phyloP scores from a whole-genome alignment of 495 filamentous ascomycete species.

The Penicillium lagena region DNA sequence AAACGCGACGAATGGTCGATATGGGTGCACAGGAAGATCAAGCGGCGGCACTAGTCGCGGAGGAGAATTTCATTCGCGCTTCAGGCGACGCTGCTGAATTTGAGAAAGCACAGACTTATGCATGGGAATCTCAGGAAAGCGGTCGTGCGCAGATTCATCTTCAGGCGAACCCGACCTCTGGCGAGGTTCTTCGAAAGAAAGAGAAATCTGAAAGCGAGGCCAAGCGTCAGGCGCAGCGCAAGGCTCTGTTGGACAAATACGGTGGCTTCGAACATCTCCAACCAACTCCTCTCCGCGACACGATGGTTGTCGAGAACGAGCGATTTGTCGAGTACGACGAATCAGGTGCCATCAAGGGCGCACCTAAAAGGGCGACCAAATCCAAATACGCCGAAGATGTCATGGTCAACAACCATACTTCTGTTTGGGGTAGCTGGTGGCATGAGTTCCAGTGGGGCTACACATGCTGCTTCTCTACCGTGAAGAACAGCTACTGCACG shows the following conservation, averaged over 20 bases:
- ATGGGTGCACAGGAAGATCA: conserved; percentile 75
- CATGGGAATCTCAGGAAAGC: conserved; percentile 91
- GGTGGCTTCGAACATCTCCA: conserved; percentile 65
- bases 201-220: conserved; percentile 62
- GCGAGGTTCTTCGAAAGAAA: conserved; percentile 75
- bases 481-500: conserved; percentile 97
- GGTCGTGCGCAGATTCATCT: conserved; percentile 73
- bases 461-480: conserved; percentile 83
- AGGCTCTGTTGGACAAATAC: conserved; percentile 76
- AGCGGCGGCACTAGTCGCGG: conserved; percentile 81
- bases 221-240: conserved; percentile 61
- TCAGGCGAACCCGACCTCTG: conserved; percentile 93
- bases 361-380: conserved; percentile 64
- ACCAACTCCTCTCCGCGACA: conserved; percentile 53
- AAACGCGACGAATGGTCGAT: conserved; percentile 91
- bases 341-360: conserved; percentile 79
- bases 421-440: conserved; percentile 98
- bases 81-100: conserved; percentile 95
- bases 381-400: conserved; percentile 91
- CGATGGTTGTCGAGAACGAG: conserved; percentile 72
- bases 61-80: conserved; percentile 86
- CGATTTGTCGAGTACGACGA: conserved; percentile 95
- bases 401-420: conserved; percentile 81
- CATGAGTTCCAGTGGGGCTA: conserved; percentile 95
- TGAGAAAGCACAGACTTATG: conserved; percentile 79